phyloP scores from a whole-genome alignment of 345 rosid genomes.

The Eucalyptus erythrocorys region DNA sequence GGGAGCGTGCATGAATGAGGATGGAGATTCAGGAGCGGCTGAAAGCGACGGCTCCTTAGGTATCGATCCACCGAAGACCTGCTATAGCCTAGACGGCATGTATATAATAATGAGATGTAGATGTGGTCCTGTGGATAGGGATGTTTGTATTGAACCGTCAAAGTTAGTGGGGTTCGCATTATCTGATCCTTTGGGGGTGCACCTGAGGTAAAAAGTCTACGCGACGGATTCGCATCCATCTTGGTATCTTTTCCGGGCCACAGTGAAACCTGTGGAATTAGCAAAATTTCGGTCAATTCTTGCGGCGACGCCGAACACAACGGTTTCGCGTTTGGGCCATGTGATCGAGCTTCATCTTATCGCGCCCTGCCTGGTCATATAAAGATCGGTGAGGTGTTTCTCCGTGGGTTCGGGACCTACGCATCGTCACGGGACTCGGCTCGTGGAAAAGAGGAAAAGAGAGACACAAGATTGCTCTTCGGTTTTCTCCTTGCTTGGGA shows the following conservation, averaged over 20 bases:
- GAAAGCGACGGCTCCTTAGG: not conserved
- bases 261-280: not conserved
- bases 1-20: not conserved
- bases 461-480: not conserved
- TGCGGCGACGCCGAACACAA: not conserved
- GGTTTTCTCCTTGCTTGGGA: not conserved
- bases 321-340: accelerated
- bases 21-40: not conserved
- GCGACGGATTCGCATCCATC: not conserved
- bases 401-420: not conserved
- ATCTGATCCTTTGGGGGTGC: not conserved
- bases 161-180: not conserved
- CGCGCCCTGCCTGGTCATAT: not conserved
- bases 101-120: not conserved
- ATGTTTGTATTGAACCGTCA: not conserved
- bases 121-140: not conserved
- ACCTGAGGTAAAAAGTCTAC: not conserved
- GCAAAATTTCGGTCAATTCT: not conserved
- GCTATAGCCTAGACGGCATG: not conserved
- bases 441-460: not conserved
- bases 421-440: not conserved
- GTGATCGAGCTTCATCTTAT: not conserved
- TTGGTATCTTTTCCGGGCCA: not conserved
- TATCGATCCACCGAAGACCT: not conserved
- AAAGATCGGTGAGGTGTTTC: not conserved